phyloP scores from a whole-genome alignment of 2,329 filamentous ascomycete genomes.

The Exophiala sp. region DNA sequence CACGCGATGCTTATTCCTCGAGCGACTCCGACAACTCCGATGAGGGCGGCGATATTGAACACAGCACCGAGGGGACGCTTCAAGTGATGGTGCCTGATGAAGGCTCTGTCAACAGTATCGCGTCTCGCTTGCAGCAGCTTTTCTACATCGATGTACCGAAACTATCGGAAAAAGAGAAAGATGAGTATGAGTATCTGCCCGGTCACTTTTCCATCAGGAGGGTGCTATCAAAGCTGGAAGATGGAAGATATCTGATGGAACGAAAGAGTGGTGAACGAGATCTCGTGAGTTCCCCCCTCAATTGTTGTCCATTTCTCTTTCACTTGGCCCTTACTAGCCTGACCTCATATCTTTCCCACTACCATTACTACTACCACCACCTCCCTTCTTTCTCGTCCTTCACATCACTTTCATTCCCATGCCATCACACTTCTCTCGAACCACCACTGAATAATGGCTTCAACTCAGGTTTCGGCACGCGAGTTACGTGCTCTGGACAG shows the following conservation, averaged over 20 bases:
- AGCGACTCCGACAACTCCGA: slow-evolving; percentile 2
- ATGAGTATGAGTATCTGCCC: slow-evolving; percentile 39
- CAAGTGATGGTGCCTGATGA: slow-evolving; percentile 1
- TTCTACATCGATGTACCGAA: slow-evolving; percentile 34
- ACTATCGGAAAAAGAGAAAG: slow-evolving; percentile 31
- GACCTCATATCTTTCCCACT: neutral
- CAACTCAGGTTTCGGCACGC: slow-evolving; percentile 14
- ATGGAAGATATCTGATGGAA: slow-evolving; percentile 33
- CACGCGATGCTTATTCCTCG: slow-evolving; percentile 2
- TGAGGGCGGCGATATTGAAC: slow-evolving; percentile 15
- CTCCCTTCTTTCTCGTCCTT: neutral
- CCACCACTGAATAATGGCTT: slow-evolving; percentile 6
- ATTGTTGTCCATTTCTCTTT: neutral
- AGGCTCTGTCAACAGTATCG: neutral
- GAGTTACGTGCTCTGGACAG: slow-evolving; percentile 17
- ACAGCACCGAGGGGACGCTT: slow-evolving; percentile 2
- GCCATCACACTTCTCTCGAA: neutral
- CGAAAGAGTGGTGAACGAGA: slow-evolving; percentile 37
- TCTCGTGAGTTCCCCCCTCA: slow-evolving; percentile 31
- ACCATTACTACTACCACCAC: neutral
- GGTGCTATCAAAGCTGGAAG: slow-evolving; percentile 32
- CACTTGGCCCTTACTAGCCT: neutral
- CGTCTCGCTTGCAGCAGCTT: neutral
- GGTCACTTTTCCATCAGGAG: slow-evolving; percentile 37
- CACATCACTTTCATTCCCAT: neutral